Base-by-base conservation (phyloP, 2,329 filamentous ascomycete species). In the Xylaria hypoxylon region DNA sequence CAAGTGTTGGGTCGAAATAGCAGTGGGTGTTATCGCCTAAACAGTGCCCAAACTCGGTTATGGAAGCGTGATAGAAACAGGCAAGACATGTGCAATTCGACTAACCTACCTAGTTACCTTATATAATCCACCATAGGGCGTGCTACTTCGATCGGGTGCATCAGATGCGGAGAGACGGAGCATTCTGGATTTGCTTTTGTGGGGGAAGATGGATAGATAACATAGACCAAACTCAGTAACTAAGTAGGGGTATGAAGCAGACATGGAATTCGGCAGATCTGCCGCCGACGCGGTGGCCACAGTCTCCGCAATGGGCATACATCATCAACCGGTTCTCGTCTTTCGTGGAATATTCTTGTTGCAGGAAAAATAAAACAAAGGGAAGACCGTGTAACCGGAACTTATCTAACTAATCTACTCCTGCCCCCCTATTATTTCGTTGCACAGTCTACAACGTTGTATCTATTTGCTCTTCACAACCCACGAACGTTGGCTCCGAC, bases 191-290 rank as follows among this genome's bases (percentile, higher is more conserved):
- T 38, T 38, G 35, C 13, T 11, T 15, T 15, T 15, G 11, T 38
- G 35, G 44, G 22, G 19, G 8, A 45, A 45, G 44, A 26, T 22
- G 8, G 19, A 47, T 13, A 47, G 13, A 15, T 42, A 19, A 47
- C 10, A 52, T 45, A 45, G 22, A 38, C 51, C 31, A 33, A 56
- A 40, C 31, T 28, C 8, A n/a, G 31, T 24, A 48, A 56, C 22
- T 19, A 10, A 26, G 44, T 55, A 11, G 35, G 35, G 22, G 51
- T 7, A 55, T 31, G 52, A 52, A 11, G 19, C 13, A 45, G 24
- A n/a, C 24, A 50, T 57, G 55, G 28, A 58, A 58, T 59, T 70
- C 69, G 69, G 69, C 52, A 65, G 55, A 71, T 71, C 69, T 71
- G 63, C 26, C 60, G 64, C 69, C 69, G 69, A 71, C 62, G 22